Percentiles rank a stretch among this genome's conserved stretches.
These are phyloP conservation scores for Hymenoscyphus infarciens DNA, from an alignment of 2,329 filamentous ascomycete genomes.

Conservation along the genomic window DNA sequence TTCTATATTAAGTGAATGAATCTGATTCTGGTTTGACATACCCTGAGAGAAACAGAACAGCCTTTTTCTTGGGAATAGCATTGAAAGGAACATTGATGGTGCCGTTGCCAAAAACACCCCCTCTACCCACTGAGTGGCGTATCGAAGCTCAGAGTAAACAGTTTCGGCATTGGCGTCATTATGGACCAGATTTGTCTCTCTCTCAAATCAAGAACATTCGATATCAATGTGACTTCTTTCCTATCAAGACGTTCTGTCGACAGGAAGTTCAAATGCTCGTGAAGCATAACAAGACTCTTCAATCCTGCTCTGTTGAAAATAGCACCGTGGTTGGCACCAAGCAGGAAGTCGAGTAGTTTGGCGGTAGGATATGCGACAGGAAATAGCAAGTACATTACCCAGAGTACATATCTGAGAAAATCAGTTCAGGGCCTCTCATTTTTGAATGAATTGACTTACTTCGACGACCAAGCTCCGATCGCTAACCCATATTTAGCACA, in stretches of 20 bases:
- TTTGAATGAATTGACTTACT: constrained; percentile 73
- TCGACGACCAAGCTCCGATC: constrained; percentile 63
- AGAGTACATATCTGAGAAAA: constrained; percentile 51
- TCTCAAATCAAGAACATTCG: constrained; percentile 87
- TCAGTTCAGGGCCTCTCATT: not conserved
- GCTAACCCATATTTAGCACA: constrained; percentile 92
- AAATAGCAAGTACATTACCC: constrained; percentile 84
- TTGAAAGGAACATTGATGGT: too few relatives aligned
- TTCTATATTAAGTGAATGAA: too few relatives aligned
- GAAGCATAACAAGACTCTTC: constrained; percentile 89
- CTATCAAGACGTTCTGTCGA: constrained; percentile 74
- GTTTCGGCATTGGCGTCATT: constrained; percentile 96
- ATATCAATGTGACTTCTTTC: constrained; percentile 96
- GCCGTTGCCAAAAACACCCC: too few relatives aligned
- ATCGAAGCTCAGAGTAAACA: constrained; percentile 88
- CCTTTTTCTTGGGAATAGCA: too few relatives aligned
- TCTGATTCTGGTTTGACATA: too few relatives aligned
- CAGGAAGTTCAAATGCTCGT: constrained; percentile 40
- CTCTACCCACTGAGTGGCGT: constrained; percentile 55
- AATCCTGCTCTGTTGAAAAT: constrained; percentile 95
- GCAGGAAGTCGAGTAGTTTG: constrained; percentile 84
- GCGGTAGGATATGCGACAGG: constrained; percentile 90
- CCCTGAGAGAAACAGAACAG: too few relatives aligned
- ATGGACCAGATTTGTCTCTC: constrained; percentile 87
- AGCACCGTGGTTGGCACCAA: constrained; percentile 90